Percentiles rank a stretch among this genome's conserved stretches.
Evolutionary conservation across 2,329 filamentous ascomycete species (phyloP).

Genomic region (Talaromyces sp.): DNA sequence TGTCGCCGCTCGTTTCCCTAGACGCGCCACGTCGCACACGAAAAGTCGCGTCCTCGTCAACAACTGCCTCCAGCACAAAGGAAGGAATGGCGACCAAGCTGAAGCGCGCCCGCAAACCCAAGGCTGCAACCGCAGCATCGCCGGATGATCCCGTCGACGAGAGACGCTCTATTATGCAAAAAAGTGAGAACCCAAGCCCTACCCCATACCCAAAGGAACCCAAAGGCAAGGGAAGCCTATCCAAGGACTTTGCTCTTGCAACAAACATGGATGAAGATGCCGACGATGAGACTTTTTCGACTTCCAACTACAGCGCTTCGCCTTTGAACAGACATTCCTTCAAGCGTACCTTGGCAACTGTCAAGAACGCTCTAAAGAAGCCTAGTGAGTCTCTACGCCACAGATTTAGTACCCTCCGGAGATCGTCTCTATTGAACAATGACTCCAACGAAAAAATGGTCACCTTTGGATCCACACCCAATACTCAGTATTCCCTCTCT

Average conservation of each 20-base stretch:
- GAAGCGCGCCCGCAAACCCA: conserved; percentile 23
- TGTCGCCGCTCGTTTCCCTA: conserved; percentile 8
- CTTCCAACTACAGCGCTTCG: not conserved
- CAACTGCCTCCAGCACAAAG: not conserved
- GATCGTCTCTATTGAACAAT: not conserved
- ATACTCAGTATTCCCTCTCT: conserved; percentile 1
- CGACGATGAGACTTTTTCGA: not conserved
- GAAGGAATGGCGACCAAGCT: conserved; percentile 16
- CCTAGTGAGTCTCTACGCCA: not conserved
- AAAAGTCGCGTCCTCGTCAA: conserved; percentile 1
- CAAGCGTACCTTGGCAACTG: not conserved
- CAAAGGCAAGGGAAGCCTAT: not conserved
- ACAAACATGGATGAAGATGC: not conserved
- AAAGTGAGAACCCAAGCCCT: conserved; percentile 4
- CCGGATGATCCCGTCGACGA: conserved; percentile 1
- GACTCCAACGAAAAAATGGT: not conserved
- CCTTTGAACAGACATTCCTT: conserved; percentile 1
- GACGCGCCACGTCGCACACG: conserved; percentile 6
- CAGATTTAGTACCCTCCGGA: not conserved
- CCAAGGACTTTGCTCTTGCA: not conserved
- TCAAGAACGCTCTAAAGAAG: conserved; percentile 1
- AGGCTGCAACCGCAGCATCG: conserved; percentile 15
- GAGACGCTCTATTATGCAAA: not conserved
- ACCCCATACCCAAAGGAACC: not conserved
- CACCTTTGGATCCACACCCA: not conserved